phyloP scores from a whole-genome alignment of 805 yeast species.

The Monosporozyma aquatica region DNA sequence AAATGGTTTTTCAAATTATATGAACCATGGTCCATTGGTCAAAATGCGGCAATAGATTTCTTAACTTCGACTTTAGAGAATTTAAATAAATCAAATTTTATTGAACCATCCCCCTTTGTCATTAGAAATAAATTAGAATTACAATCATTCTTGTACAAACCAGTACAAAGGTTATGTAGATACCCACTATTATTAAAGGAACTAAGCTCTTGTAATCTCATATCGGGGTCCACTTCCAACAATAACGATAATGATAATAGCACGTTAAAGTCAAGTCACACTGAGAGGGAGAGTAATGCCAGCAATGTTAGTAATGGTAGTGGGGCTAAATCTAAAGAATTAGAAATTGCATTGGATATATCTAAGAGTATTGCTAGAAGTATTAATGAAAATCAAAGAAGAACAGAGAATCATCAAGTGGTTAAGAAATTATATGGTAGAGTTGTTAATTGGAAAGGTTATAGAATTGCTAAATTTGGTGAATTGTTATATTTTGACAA shows the following conservation, averaged over 20 bases:
- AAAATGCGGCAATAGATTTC: slow-evolving; percentile 75
- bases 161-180: slow-evolving; percentile 92
- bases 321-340: slow-evolving; percentile 42
- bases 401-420: slow-evolving; percentile 73
- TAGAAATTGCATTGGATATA: slow-evolving; percentile 58
- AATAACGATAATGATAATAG: slow-evolving; percentile 4
- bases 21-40: slow-evolving; percentile 92
- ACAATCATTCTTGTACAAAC: slow-evolving; percentile 83
- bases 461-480: slow-evolving; percentile 70
- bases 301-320: slow-evolving; percentile 29
- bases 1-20: slow-evolving; percentile 79
- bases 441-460: slow-evolving; percentile 89
- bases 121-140: slow-evolving; percentile 83
- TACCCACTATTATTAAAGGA: slow-evolving; percentile 80
- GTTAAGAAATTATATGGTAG: slow-evolving; percentile 60
- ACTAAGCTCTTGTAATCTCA: slow-evolving; percentile 36
- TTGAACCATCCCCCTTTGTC: slow-evolving; percentile 38
- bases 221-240: background rate
- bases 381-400: slow-evolving; percentile 89
- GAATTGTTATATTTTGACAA: slow-evolving; percentile 68
- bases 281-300: slow-evolving; percentile 19
- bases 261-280: too few relatives aligned
- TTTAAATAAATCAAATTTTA: slow-evolving; percentile 33
- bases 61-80: slow-evolving; percentile 38
- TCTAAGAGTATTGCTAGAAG: slow-evolving; percentile 77